Base-by-base conservation (phyloP, 768 basidiomycete species). In the Inosperma sp. region DNA sequence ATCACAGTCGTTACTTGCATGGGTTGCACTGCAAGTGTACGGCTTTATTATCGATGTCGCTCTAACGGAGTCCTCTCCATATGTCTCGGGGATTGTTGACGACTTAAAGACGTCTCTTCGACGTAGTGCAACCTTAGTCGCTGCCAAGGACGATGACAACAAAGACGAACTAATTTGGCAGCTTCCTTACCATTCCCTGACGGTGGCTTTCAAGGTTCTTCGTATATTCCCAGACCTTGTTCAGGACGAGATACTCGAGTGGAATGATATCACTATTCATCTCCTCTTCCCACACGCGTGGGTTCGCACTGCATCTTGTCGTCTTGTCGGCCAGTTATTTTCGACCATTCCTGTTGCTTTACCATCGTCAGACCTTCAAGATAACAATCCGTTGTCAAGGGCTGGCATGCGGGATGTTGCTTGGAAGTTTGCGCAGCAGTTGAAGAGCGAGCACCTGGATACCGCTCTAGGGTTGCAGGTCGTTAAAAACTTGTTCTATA, bases 261-360 rank as follows among this genome's bases (percentile, higher is more conserved):
- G 93, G 93, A 58, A 68, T 8, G 61, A 72, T 1, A 74, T 96
- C 34, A 71, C 80, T 19, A 58, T 71, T 0, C 83, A 88, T 59
- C 78, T 97, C 3, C 73, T 87, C 2, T 97, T 86, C 69, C 93
- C 94, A 4, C 96, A 99, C 65, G 81, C 90, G 4, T 97, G 94
- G 95, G 93, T 96, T 0, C 84, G 94, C 34, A 82, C 81, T 5
- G 86, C 85, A 1, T 77, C 93, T 2, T 84, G 85, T 52, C 77
- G 90, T 49, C 73, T 93, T 10, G 64, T 96, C 3, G 91, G 91
- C 14, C 59, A 76, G 17, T 69, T 93, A 4, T 93, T 88, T 63
- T 66, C 77, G 5, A 73, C 78, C 3, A 62, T 77, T 10, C 78
- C 79, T 26, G 66, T 74, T 3, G 64, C 71, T 4, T 56, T 67